Evolutionary conservation across 225 moss, liverwort and hornwort genomes (phyloP), one percentile per base, ranked within the genome.

Genomic region (Asterella californica): DNA sequence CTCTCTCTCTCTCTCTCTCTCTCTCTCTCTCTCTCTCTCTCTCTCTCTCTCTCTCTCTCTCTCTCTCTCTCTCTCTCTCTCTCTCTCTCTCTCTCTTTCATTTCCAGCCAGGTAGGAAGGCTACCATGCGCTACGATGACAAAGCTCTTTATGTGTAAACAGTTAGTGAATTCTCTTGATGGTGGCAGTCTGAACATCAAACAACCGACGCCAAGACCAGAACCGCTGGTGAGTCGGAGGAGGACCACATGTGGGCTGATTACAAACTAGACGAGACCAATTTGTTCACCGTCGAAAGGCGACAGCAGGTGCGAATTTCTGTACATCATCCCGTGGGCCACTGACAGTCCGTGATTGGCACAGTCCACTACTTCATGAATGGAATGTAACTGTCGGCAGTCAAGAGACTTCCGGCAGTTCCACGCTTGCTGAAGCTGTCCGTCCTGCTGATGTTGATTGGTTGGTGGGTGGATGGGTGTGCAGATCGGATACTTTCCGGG

Each of bases 401-500:
- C 42, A 70, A 49, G 19, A 34, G 37, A 55, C 71, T 52, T n/a
- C n/a, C n/a, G n/a, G n/a, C 61, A 38, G 42, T 24, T 61, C 32
- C 22, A 61, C 48, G 25, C 22, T 52, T 52, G 48, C 24, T 19
- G 29, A 11, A 49, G 19, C 63, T 15, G 46, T 61, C 19, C 15
- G 15, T 69, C 10, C 33, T 48, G 45, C 67, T 83, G 65, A 63
- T 71, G 7, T 66, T 86, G n/a, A n/a, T n/a, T n/a, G n/a, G n/a
- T n/a, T n/a, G n/a, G n/a, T n/a, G n/a, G n/a, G n/a, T n/a, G 80
- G 19, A 57, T 66, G 50, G 36, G 17, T 18, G 59, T 83, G 86
- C 90, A 97, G 96, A 87, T 91, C 81, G 91, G 89, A 42, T 93
- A 91, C 55, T 94, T 94, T 78, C 94, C 94, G 21, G 88, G 80